A percentile compares a stretch with the other conserved stretches of the same genome.
phyloP scores from a whole-genome alignment of 202 grass and related monocot species.

The Eragrostis tef region DNA sequence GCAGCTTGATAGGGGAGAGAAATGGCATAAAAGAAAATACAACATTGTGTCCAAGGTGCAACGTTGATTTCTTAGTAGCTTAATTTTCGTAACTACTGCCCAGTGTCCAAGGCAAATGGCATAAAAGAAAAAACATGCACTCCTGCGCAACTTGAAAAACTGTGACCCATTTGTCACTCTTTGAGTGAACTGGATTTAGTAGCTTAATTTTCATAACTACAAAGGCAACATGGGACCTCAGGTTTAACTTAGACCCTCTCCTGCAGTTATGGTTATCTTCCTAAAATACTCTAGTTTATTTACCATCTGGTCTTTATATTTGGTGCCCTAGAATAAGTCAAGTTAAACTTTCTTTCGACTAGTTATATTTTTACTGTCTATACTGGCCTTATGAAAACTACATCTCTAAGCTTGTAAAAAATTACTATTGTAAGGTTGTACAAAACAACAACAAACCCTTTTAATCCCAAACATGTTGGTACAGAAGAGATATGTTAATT shows the following conservation, averaged over 20 bases:
- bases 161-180: slow-evolving; percentile 9
- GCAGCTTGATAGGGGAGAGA: slow-evolving; percentile 27
- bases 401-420: neutral
- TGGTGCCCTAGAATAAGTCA: neutral
- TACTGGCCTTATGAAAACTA: neutral
- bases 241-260: neutral
- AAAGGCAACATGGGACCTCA: slow-evolving; percentile 22
- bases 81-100: slow-evolving; percentile 33
- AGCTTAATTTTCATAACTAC: slow-evolving; percentile 34
- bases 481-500: neutral
- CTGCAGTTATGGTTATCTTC: slow-evolving; percentile 5
- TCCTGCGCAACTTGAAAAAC: neutral
- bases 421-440: neutral
- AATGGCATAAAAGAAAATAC: neutral
- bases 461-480: too few relatives aligned
- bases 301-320: neutral
- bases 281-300: slow-evolving; percentile 15
- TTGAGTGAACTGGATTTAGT: slow-evolving; percentile 7
- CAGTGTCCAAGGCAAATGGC: neutral
- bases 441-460: too few relatives aligned
- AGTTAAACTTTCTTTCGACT: neutral
- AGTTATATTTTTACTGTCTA: slow-evolving; percentile 3
- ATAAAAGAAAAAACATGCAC: neutral
- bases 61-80: neutral
- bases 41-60: neutral